Base-by-base conservation (phyloP, 2,329 filamentous ascomycete species). In the Neofusicoccum ribis region DNA sequence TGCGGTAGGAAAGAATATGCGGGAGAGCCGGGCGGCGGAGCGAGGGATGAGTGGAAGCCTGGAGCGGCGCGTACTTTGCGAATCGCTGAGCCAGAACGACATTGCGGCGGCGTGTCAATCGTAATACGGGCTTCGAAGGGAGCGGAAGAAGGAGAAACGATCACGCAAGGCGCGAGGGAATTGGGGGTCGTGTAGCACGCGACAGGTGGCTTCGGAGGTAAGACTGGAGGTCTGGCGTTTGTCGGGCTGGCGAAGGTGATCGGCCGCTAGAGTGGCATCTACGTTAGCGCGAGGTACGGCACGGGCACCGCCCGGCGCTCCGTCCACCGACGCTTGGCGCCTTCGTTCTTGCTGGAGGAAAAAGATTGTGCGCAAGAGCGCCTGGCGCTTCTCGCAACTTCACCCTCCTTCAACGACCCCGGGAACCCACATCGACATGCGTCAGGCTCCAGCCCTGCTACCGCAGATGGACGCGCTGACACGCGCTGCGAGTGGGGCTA, bases 1-100 rank as follows among this genome's bases (percentile, higher is more conserved):
- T 37, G 27, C 9, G 11, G 27, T 8, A 3, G 6, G 27, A 17
- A 27, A 37, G 12, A 17, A 5, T 20, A 39, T 54, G 50, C 50
- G 50, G 27, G 20, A 34, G 1, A 44, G n/a, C 12, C 36, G 3
- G 27, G 31, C 56, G 56, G 31, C 41, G 56, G 27, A 37, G 56
- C 27, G 56, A 60, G 56, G 56, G 56, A 47, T 47, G 27, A 6
- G 12, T 14, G 20, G 43, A 47, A 46, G 56, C 41, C 27, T 46
- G 43, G 14, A 23, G 11, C 14, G 27, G 27, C 27, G 37, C 59
- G 31, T 85, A 97, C 94, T 98, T 81, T 98, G 94, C 76, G 91
- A 88, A 81, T 98, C 94, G 73, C 93, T 91, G 75, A 98, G 86
- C 94, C 94, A 98, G 91, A 97, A 96, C 75, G 90, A 91, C 91